Conservation (phyloP, 148 eudicot genomes). For the Camellia lanceoleosa region DNA sequence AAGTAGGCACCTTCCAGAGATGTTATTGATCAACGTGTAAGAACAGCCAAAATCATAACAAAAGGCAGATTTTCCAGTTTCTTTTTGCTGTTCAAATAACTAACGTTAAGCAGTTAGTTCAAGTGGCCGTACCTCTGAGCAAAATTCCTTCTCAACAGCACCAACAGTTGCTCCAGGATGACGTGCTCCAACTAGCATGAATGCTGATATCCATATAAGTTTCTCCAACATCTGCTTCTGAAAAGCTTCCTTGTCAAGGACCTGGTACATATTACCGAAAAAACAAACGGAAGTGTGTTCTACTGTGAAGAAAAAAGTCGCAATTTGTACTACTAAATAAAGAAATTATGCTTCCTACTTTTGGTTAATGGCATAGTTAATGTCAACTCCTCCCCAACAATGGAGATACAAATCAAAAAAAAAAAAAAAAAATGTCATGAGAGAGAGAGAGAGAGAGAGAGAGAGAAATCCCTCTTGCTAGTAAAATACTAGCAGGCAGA, state of each 20-base stretch:
- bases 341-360: neutral
- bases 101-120: neutral
- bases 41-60: neutral
- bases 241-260: slow-evolving; percentile 85
- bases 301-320: neutral
- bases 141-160: slow-evolving; percentile 81
- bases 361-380: neutral
- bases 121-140: slow-evolving; percentile 59
- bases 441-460: neutral
- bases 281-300: neutral
- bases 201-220: slow-evolving; percentile 95
- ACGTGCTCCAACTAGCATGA: slow-evolving; percentile 98
- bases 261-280: slow-evolving; percentile 37
- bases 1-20: neutral
- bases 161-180: slow-evolving; percentile 99
- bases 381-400: neutral
- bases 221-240: slow-evolving; percentile 96
- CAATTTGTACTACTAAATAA: neutral
- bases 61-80: neutral
- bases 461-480: neutral
- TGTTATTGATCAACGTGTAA: neutral
- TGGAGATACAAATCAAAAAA: neutral
- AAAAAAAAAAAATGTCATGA: no score
- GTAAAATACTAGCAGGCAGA: neutral
- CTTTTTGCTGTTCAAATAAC: neutral